Base-by-base conservation (phyloP, 768 basidiomycete genomes). In the Asterophora lycoperdoides region DNA sequence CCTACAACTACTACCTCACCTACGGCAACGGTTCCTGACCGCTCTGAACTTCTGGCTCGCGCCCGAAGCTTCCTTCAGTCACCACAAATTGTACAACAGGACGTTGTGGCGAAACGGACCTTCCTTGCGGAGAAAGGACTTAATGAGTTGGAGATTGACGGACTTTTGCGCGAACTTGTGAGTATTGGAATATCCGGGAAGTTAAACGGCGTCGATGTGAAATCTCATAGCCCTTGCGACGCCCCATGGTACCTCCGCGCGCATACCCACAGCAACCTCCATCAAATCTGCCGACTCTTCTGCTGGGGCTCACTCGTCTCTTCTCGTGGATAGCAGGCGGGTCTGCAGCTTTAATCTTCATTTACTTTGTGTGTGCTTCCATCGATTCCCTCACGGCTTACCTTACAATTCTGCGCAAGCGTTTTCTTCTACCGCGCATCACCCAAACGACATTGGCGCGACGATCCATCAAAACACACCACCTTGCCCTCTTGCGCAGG, bases 81-180 rank as follows among this genome's bases (percentile, higher is more conserved):
- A 2, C 80, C 84, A 3, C 82, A 85, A 58, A 74, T 86, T 17
- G 70, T 73, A 10, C 64, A 76, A 39, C 82, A 88, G 54, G 81
- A 85, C 56, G 33, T 63, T 0, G 47, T 61, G 1, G 74, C 78
- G 2, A 87, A 87, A 59, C 77, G 80, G 7, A 65, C 67, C 43
- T 91, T 91, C 53, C 75, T 91, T 10, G 59, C 59, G 0, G 86
- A 87, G 56, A 90, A 89, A 58, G 89, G 88, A 1, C 67, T 91
- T 20, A 70, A 68, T n/a, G 73, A 75, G 4, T 44, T 39, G 8
- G 89, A 91, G 60, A 76, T 89, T 35, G 75, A 81, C 39, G 63
- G 61, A 0, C 67, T 90, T 15, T 61, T 89, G 38, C 74, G 68
- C 36, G 79, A 83, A 54, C 45, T 73, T 57, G 87, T 88, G 56